phyloP scores from a whole-genome alignment of 1,284 basidiomycete genomes.

The Cryptococcus maquisensis region DNA sequence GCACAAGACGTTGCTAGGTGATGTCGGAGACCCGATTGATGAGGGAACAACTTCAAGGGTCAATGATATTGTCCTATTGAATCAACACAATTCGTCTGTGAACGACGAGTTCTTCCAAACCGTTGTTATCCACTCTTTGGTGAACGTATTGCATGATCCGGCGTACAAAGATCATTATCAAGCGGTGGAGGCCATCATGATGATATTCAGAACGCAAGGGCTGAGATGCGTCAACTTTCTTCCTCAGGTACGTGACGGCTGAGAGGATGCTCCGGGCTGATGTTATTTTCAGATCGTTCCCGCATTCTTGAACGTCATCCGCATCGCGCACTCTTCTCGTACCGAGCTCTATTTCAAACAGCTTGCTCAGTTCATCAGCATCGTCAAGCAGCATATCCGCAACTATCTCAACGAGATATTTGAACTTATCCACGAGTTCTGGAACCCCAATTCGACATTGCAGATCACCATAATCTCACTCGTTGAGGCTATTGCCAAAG shows the following conservation, averaged over 20 bases:
- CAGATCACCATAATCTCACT: slow-evolving; percentile 91
- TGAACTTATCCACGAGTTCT: slow-evolving; percentile 76
- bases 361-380: slow-evolving; percentile 89
- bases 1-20: slow-evolving; percentile 80
- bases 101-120: slow-evolving; percentile 97
- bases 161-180: slow-evolving; percentile 80
- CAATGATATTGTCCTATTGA: slow-evolving; percentile 57
- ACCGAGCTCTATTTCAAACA: slow-evolving; percentile 97
- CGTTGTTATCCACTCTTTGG: slow-evolving; percentile 84
- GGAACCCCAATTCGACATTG: slow-evolving; percentile 73
- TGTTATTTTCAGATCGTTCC: slow-evolving; percentile 73
- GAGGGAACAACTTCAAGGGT: slow-evolving; percentile 50
- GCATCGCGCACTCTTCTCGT: slow-evolving; percentile 68
- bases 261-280: not conserved
- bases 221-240: slow-evolving; percentile 94
- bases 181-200: slow-evolving; percentile 98
- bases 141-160: slow-evolving; percentile 84
- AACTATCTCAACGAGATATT: slow-evolving; percentile 84
- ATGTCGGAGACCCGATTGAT: slow-evolving; percentile 62
- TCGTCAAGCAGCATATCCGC: slow-evolving; percentile 97
- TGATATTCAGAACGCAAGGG: slow-evolving; percentile 97
- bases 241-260: slow-evolving; percentile 63
- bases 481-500: slow-evolving; percentile 90
- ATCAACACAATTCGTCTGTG: slow-evolving; percentile 57
- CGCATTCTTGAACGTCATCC: slow-evolving; percentile 86